Base-by-base conservation (phyloP, 2,329 filamentous ascomycete genomes). In the Scedosporium dehoogii region DNA sequence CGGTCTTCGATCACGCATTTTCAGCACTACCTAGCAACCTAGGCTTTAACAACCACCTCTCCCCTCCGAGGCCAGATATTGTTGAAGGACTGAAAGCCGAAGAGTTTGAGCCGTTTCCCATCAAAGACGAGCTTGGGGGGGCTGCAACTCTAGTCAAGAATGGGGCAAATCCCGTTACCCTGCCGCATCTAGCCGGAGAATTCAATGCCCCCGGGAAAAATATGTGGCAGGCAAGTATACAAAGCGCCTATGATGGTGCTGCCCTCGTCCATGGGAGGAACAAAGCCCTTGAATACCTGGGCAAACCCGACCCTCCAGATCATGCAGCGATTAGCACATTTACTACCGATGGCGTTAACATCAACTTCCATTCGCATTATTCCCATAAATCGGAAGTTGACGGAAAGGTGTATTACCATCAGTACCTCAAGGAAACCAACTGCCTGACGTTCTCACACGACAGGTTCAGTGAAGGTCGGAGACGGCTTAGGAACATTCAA, bases 101-200 rank as follows among this genome's bases (percentile, higher is more conserved):
- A 16, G 58, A 63, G 23, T 67, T 56, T 21, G 6, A 6, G 4
- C 58, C 63, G 1, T 65, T 67, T 21, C 63, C 64, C 1, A 48
- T 68, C 57, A 27, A 64, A n/a, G 46, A 67, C 6, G 18, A 60
- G 1, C 7, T 69, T 25, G 16, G 10, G 2, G 66, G 66, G 1
- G 67, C 69, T 1, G 63, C 65, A 6, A 64, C 71, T 10, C 64
- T 65, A 3, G 6, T 29, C 51, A 62, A 65, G 58, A 63, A 68
- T 21, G n/a, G 64, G 4, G 41, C 58, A 1, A 0, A 21, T 18
- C 71, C 70, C 14, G 1, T 71, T 3, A 64, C 67, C 5, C 63
- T 72, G 10, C 67, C 71, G 3, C 71, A 72, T 29, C 2, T 72
- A 1, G 67, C 69, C 4, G 71, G 69, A 4, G 70, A 72, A 38